phyloP scores from a whole-genome alignment of 441 rosid genomes.

The Lepidium campestre region DNA sequence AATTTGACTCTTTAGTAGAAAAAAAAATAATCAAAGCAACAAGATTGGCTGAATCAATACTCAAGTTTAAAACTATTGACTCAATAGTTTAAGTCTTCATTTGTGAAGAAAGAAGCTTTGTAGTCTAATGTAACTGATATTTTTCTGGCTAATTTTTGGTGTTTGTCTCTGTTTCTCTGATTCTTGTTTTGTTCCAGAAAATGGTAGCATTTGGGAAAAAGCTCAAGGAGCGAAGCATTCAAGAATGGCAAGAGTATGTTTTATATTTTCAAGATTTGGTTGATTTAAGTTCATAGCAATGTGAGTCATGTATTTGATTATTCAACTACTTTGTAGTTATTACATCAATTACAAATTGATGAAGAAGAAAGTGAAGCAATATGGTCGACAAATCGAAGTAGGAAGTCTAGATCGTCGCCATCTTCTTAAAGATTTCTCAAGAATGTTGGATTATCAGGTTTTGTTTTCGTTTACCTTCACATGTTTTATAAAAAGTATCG shows the following conservation, averaged over 20 bases:
- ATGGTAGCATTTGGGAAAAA: slow-evolving; percentile 96
- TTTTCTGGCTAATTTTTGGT: neutral
- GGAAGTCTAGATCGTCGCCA: slow-evolving; percentile 69
- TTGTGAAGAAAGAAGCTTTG: neutral
- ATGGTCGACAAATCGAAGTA: slow-evolving; percentile 69
- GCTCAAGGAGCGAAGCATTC: slow-evolving; percentile 73
- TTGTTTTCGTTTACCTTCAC: neutral
- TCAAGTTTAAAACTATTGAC: neutral
- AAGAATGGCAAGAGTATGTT: slow-evolving; percentile 86
- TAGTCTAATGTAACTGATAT: neutral
- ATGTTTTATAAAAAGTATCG: neutral
- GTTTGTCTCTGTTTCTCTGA: neutral
- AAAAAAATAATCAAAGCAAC: neutral
- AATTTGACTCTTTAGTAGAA: neutral
- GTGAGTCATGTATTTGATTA: neutral
- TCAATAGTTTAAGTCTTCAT: neutral
- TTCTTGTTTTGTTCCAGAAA: slow-evolving; percentile 33
- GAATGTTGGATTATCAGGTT: slow-evolving; percentile 88
- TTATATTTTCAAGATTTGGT: neutral
- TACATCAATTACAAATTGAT: slow-evolving; percentile 90
- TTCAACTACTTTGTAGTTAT: slow-evolving; percentile 37
- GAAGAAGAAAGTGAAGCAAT: slow-evolving; percentile 88
- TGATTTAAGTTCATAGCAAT: neutral
- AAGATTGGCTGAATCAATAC: neutral
- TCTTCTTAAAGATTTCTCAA: slow-evolving; percentile 92